Percentiles rank a stretch among this genome's conserved stretches.
Conservation (phyloP, 192 early-diverging fungal species). For the Umbelopsis sp. region DNA sequence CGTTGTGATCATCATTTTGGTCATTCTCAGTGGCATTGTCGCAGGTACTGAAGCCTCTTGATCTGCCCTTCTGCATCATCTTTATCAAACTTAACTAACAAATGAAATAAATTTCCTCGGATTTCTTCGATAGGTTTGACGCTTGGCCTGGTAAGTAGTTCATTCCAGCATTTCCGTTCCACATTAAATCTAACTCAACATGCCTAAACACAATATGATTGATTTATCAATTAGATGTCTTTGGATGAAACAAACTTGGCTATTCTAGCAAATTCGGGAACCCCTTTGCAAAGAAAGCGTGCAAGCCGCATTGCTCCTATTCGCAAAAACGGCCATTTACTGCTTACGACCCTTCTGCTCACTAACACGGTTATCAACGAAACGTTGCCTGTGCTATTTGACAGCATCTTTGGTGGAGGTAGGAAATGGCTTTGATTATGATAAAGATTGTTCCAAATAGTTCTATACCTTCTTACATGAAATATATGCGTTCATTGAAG, state of each 20-base stretch:
- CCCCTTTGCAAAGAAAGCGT: slow-evolving; percentile 61
- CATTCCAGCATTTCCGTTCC: too few species aligned
- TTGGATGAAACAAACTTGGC: slow-evolving; percentile 77
- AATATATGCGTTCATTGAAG: slow-evolving; percentile 24
- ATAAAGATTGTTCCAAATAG: too few species aligned
- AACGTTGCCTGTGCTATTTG: slow-evolving; percentile 79
- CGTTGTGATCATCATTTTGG: slow-evolving; percentile 19
- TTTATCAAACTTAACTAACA: background rate
- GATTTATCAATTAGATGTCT: slow-evolving; percentile 58
- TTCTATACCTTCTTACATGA: too few species aligned
- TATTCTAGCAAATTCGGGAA: slow-evolving; percentile 83
- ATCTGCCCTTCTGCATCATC: background rate
- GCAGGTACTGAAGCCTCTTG: slow-evolving; percentile 19
- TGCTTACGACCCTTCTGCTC: slow-evolving; percentile 87
- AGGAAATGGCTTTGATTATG: background rate
- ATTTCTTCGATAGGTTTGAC: slow-evolving; percentile 31
- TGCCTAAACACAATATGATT: background rate
- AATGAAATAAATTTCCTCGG: background rate
- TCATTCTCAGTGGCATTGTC: slow-evolving; percentile 23
- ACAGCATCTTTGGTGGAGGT: slow-evolving; percentile 68
- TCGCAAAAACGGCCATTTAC: slow-evolving; percentile 84
- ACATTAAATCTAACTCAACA: too few species aligned
- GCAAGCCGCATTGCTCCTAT: slow-evolving; percentile 84
- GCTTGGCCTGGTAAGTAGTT: slow-evolving; percentile 37
- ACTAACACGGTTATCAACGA: slow-evolving; percentile 92